Evolutionary conservation across 106 monocot species (phyloP).

Genomic region (Apostasia shenzhenica): DNA sequence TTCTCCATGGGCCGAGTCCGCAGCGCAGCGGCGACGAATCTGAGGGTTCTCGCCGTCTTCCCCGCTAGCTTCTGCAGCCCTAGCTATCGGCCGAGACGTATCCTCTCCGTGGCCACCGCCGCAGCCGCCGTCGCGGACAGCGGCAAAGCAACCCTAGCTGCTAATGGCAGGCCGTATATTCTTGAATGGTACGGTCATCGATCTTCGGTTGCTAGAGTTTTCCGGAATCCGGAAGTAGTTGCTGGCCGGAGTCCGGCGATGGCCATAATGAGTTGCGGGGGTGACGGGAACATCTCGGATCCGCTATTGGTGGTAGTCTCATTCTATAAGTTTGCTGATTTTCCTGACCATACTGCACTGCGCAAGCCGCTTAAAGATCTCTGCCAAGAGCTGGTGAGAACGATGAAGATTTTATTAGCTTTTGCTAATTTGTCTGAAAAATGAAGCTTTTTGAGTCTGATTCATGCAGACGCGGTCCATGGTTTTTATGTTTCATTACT

Average conservation of each 20-base stretch:
- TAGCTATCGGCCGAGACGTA: not conserved
- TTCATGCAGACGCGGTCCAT: not conserved
- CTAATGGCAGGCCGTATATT: not conserved
- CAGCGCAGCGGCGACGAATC: constrained; percentile 6
- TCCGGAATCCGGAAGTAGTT: not conserved
- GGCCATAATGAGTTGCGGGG: not conserved
- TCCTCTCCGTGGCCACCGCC: constrained; percentile 2
- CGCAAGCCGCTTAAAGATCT: constrained; percentile 69
- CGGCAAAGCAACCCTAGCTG: not conserved
- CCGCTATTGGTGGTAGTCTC: constrained; percentile 65
- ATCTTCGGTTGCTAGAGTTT: not conserved
- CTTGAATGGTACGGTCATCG: not conserved
- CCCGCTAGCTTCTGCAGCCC: constrained; percentile 7
- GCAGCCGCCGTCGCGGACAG: not conserved
- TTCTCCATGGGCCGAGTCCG: constrained; percentile 2
- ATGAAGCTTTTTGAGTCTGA: not conserved
- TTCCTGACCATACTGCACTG: constrained; percentile 61
- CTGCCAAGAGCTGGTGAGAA: constrained; percentile 68
- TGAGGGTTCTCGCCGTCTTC: constrained; percentile 9
- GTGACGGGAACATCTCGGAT: not conserved
- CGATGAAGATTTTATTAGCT: not conserved
- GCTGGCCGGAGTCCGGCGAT: not conserved
- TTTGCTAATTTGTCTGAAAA: not conserved
- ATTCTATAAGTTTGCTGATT: constrained; percentile 87
- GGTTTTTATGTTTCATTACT: not conserved